Base-by-base conservation (phyloP, 768 basidiomycete genomes). In the Auriculariales sp. region DNA sequence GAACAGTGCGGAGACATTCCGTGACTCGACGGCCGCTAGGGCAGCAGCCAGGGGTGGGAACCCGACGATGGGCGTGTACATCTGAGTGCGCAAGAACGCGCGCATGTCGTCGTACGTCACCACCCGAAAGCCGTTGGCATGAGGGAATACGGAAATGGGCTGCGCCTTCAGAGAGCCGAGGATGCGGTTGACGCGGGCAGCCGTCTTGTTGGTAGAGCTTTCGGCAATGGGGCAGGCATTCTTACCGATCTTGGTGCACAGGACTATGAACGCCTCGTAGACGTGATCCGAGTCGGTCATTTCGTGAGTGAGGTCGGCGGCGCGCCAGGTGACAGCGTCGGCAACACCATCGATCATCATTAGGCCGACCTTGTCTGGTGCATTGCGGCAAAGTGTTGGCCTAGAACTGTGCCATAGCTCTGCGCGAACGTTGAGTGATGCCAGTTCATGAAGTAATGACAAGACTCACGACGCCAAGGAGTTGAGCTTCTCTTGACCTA, bases 401-500 rank as follows among this genome's bases (percentile, higher is more conserved):
- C 39, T 9, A 51, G 50, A 14, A 46, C 29, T 3, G 50, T 46
- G 10, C 50, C 50, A 25, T 51, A 51, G 30, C 42, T 46, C 39
- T 25, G 39, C 17, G 22, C 22, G 50, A 44, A 22, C 39, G 31
- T 28, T 44, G 49, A 57, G 25, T 57, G 55, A 17, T 53, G 49
- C 24, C 7, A 24, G 12, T 6, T 5, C 7, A 44, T 7, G 6
- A 5, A 44, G 1, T 4, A 44, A 9, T 22, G 39, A 44, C 9
- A 24, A 22, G 22, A 44, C 39, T 12, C 22, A 44, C 39, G 5
- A 44, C 27, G 6, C 39, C 39, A 19, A 44, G 19, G 22, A 44
- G 39, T 22, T 19, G 9, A 57, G 42, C 42, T 57, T 57, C 15
- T 57, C 52, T 15, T 29, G 35, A 28, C 56, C 56, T 25, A 49